Percentiles rank a stretch among this genome's conserved stretches.
Evolutionary conservation across 148 eudicot genomes (phyloP).

Genomic region (Salicornia ramosissima): DNA sequence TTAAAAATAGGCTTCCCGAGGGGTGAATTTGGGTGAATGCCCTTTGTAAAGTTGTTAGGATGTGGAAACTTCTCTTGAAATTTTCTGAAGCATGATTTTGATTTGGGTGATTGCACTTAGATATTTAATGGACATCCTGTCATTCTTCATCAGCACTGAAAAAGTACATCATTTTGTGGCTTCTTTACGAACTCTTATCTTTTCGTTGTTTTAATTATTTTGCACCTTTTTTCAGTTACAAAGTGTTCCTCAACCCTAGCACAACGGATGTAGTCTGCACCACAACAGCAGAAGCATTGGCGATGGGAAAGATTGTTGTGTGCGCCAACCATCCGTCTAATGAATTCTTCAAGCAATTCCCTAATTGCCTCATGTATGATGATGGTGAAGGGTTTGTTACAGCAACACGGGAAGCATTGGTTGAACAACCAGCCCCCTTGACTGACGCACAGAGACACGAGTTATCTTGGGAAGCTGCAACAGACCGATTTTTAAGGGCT

Average conservation of each 20-base stretch:
- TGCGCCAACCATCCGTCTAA: constrained; percentile 94
- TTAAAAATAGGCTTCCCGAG: background rate
- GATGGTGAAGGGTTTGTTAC: constrained; percentile 55
- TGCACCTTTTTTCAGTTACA: constrained; percentile 50
- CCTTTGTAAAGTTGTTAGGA: background rate
- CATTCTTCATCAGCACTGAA: no score
- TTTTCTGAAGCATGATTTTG: background rate
- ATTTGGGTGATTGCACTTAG: background rate
- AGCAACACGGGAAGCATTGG: constrained; percentile 50
- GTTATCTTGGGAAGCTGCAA: constrained; percentile 95
- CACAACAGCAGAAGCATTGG: constrained; percentile 96
- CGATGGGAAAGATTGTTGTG: constrained; percentile 92
- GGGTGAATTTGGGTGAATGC: background rate
- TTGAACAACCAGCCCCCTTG: constrained; percentile 61
- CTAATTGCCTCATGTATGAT: constrained; percentile 67
- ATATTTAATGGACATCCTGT: no score
- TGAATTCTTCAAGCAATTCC: constrained; percentile 90
- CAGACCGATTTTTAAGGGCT: constrained; percentile 59
- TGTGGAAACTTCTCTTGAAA: background rate
- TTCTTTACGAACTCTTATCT: background rate
- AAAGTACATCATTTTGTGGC: background rate
- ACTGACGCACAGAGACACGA: constrained; percentile 57
- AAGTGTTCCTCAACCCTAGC: constrained; percentile 93
- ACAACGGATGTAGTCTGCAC: constrained; percentile 98
- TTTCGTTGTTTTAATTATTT: no score